Base-by-base conservation (phyloP, 2,329 filamentous ascomycete genomes). In the Stagonosporopsis rhizophila region DNA sequence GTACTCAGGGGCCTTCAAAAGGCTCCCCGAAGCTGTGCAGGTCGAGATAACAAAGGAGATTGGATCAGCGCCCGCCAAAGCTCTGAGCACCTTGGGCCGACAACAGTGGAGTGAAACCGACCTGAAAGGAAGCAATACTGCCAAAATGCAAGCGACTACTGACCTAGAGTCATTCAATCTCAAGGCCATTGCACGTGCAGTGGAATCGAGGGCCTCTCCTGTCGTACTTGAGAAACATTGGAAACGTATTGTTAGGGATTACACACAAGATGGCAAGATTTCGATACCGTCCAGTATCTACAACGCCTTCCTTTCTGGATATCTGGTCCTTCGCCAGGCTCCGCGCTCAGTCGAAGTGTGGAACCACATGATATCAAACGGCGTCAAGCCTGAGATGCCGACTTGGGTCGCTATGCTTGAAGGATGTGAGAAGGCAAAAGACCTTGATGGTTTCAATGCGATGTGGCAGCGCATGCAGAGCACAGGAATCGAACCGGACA, bases 321-420 rank as follows among this genome's bases (percentile, higher is more conserved):
- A 80, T 61, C 76, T 84, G 68, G 62, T 69, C 2, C 56, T 85
- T n/a, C 68, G 71, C 17, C 71, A 75, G 40, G 68, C 78, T 4
- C 64, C 77, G 28, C 68, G 73, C 11, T 81, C 83, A 0, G 77
- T 85, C n/a, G 75, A 81, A 25, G 77, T 85, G 3, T 87, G 85
- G 85, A 84, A 85, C 53, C 72, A 80, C 56, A 84, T 86, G 81
- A 68, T 82, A 14, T 70, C 76, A 39, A 74, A 83, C 47, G 85
- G 83, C 1, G 70, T 89, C 27, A 73, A 78, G 52, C 88, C 90
- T 14, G 87, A 82, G 6, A 66, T 88, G 51, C 82, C 79, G 63
- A 89, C 90, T 0, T 95, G 89, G 84, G 89, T 87, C 35, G 79
- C 85, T 39, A 89, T 95, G 83, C 84, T 95, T 62, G 81, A 85